These are phyloP conservation scores for Paramyrothecium roridum DNA, from an alignment of 2,329 filamentous ascomycete genomes.

Conservation along the genomic window DNA sequence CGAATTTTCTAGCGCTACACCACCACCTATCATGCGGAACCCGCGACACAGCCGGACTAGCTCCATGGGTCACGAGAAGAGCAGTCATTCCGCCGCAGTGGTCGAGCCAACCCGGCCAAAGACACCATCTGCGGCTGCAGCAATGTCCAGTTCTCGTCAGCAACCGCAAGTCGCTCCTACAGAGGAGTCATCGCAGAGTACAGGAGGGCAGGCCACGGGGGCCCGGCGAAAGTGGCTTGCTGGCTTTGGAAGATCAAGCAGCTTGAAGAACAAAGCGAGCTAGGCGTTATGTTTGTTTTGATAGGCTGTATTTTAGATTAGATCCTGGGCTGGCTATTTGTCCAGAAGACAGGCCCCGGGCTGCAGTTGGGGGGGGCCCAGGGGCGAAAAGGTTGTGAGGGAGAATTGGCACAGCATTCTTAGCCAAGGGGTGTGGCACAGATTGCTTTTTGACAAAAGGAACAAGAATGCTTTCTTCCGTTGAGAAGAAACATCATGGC, in stretches of 20 bases:
- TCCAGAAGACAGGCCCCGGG: too few species aligned
- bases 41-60: conserved; percentile 25
- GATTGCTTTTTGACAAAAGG: too few species aligned
- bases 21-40: conserved; percentile 53
- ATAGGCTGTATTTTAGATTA: background rate
- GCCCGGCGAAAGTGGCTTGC: conserved; percentile 32
- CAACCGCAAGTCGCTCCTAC: conserved; percentile 9
- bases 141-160: conserved; percentile 9
- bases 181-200: too few species aligned
- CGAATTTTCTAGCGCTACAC: conserved; percentile 47
- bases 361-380: too few species aligned
- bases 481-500: too few species aligned
- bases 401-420: too few species aligned
- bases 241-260: conserved; percentile 22
- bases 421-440: too few species aligned
- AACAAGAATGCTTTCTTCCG: too few species aligned
- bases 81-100: conserved; percentile 2
- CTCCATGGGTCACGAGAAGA: conserved; percentile 15
- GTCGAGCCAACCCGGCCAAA: conserved; percentile 8
- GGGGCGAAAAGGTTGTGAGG: too few species aligned
- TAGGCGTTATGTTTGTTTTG: conserved; percentile 16
- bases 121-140: conserved; percentile 4
- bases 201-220: conserved; percentile 12
- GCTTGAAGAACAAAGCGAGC: conserved; percentile 20
- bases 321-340: too few species aligned